Evolutionary conservation across 2,329 filamentous ascomycete species (phyloP).

Genomic region (Didymella arachidicola): DNA sequence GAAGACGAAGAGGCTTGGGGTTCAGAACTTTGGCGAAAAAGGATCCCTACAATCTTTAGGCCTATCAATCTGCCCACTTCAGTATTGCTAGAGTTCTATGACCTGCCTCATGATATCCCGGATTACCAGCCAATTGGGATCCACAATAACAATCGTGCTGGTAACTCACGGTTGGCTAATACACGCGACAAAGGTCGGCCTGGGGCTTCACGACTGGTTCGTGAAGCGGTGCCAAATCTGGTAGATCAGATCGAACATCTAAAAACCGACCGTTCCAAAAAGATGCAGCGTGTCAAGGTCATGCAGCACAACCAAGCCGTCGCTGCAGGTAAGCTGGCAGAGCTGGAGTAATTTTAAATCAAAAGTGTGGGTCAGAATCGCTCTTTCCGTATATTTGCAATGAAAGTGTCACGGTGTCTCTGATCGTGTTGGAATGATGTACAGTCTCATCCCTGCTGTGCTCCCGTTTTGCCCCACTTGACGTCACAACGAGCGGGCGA

Average conservation of each 20-base stretch:
- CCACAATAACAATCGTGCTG: conserved; percentile 6
- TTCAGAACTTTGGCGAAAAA: not conserved
- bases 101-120: not conserved
- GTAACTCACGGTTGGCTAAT: not conserved
- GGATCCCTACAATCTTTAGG: not conserved
- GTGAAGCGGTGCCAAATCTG: conserved; percentile 2
- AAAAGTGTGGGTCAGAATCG: not conserved
- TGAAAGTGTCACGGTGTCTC: conserved; percentile 2
- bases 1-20: conserved; percentile 14
- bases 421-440: conserved; percentile 5
- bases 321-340: not conserved
- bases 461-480: conserved; percentile 20
- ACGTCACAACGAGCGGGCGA: conserved; percentile 16
- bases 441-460: conserved; percentile 14
- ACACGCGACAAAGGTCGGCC: conserved; percentile 9
- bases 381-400: not conserved
- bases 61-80: conserved; percentile 1
- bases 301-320: not conserved
- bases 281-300: conserved; percentile 1
- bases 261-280: not conserved
- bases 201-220: conserved; percentile 5
- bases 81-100: conserved; percentile 1
- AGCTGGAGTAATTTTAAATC: not conserved
- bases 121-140: conserved; percentile 5
- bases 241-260: conserved; percentile 3